These are phyloP conservation scores for Erysimum cheiri DNA, from an alignment of 441 rosid genomes.

Conservation along the genomic window DNA sequence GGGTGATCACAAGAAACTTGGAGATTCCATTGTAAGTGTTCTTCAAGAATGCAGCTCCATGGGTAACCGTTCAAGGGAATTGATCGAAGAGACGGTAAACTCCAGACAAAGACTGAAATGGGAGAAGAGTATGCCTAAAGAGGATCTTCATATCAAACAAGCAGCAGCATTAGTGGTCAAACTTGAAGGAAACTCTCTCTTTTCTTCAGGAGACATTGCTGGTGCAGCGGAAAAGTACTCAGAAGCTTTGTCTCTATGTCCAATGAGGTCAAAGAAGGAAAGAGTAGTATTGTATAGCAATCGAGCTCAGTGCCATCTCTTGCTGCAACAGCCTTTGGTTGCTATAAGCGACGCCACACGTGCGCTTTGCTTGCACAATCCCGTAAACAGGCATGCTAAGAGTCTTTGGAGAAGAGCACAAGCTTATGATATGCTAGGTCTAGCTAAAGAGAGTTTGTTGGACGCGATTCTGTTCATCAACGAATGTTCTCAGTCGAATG, in stretches of 20 bases:
- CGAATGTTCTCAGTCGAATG: constrained; percentile 94
- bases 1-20: constrained; percentile 93
- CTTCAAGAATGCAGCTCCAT: constrained; percentile 78
- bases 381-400: constrained; percentile 90
- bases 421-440: constrained; percentile 91
- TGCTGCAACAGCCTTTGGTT: constrained; percentile 84
- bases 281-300: constrained; percentile 93
- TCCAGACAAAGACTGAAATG: constrained; percentile 80
- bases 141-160: constrained; percentile 96
- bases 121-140: constrained; percentile 94
- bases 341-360: constrained; percentile 92
- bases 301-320: constrained; percentile 93
- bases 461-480: constrained; percentile 95
- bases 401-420: constrained; percentile 99
- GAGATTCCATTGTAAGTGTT: constrained; percentile 75
- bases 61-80: constrained; percentile 64
- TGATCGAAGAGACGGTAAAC: constrained; percentile 70
- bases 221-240: constrained; percentile 92
- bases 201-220: constrained; percentile 92
- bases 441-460: constrained; percentile 92
- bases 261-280: constrained; percentile 93
- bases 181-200: constrained; percentile 95
- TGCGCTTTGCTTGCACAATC: constrained; percentile 86
- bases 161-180: constrained; percentile 92
- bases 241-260: constrained; percentile 86